These are phyloP conservation scores for Sphagnum contortum DNA, from an alignment of 225 moss, liverwort and hornwort genomes.

Conservation along the genomic window DNA sequence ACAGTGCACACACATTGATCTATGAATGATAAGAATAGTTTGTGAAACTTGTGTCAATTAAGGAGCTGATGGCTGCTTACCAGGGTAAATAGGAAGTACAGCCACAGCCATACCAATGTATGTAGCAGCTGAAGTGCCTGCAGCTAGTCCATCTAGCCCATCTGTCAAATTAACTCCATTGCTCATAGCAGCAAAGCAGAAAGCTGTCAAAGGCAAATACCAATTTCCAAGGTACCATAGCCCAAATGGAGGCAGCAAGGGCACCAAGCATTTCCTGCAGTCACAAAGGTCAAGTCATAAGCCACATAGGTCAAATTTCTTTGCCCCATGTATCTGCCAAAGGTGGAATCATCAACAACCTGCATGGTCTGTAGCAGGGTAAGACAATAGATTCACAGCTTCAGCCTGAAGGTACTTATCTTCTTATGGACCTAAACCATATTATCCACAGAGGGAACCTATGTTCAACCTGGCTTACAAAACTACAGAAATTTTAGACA, in stretches of 20 bases:
- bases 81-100: slow-evolving; percentile 65
- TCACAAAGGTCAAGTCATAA: background rate
- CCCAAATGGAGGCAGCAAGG: slow-evolving; percentile 77
- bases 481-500: no score
- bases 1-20: no score
- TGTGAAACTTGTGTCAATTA: no score
- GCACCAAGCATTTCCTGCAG: slow-evolving; percentile 56
- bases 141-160: slow-evolving; percentile 94
- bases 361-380: background rate
- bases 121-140: slow-evolving; percentile 79
- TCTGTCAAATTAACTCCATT: slow-evolving; percentile 97
- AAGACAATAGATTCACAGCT: slow-evolving; percentile 1
- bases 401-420: no score
- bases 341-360: background rate
- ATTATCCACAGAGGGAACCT: no score
- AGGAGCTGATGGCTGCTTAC: slow-evolving; percentile 12
- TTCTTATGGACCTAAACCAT: no score
- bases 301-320: background rate
- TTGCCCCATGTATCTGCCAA: background rate
- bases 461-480: no score
- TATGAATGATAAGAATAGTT: no score
- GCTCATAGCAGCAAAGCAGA: slow-evolving; percentile 98
- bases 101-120: slow-evolving; percentile 80
- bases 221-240: slow-evolving; percentile 58
- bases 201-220: slow-evolving; percentile 83